Base-by-base conservation (phyloP, 331 rosid genomes). In the Pyracantha coccinea region DNA sequence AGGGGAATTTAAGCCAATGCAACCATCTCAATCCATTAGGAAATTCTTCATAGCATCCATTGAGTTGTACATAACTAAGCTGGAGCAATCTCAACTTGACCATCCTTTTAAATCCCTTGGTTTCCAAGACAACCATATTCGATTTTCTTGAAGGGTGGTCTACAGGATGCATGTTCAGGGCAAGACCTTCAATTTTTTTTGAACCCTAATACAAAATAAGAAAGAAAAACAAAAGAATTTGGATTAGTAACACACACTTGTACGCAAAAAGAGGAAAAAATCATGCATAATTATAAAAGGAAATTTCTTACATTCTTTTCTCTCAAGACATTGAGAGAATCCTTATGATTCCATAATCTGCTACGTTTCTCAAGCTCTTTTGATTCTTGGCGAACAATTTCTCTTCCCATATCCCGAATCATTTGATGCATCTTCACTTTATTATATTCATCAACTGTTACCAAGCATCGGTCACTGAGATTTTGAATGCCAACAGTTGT, bases 341-440 rank as follows among this genome's bases (percentile, higher is more conserved):
- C 69, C 4, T 73, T 29, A 3, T 3, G 45, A 61, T 9, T 2
- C 77, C 77, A 41, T 21, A 73, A 19, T 27, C 77, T 24, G 27
- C 59, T 73, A 3, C 45, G 45, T 9, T 60, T 41, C 7, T 21
- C 69, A 8, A 7, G 45, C 31, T 73, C 2, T 15, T 27, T 59
- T 1, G 71, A 45, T 20, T 38, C 58, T 4, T 7, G 44, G 16
- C 27, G 68, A 60, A 73, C 77, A 73, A 73, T 41, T 29, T 44
- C 35, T 59, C 77, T 59, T 59, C 77, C 69, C 77, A 60, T 60
- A 17, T 73, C 69, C 5, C 69, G 69, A 60, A 73, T 41, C 44
- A 73, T 25, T 24, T 60, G 68, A 73, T 44, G 69, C 77, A 73
- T 73, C 19, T 0, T 41, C 69, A 73, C 16, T 27, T 17, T 27